Base-by-base conservation (phyloP, 805 yeast genomes). In the Zygosaccharomyces bailii region DNA sequence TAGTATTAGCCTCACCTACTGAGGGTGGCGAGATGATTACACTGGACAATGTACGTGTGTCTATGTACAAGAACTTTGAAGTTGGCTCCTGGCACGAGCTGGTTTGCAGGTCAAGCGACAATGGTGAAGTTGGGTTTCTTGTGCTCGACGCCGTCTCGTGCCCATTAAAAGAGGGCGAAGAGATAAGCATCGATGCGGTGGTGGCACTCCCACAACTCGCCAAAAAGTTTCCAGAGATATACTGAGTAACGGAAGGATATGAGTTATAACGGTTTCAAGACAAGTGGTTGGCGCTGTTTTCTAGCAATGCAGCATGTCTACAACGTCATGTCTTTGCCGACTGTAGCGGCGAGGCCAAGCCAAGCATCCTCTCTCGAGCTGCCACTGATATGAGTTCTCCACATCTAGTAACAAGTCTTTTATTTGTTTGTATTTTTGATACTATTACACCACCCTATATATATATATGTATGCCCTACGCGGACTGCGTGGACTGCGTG, bases 81-180 rank as follows among this genome's bases (percentile, higher is more conserved):
- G 32, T 48, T 1, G 65, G 53, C n/a, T 41, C 51, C n/a, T 64
- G 67, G 67, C 63, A 60, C 43, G 68, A 64, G 48, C 60, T 64
- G 41, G 60, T 64, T 4, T 63, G 66, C 33, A 53, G 67, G 39
- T 50, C 58, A 6, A 56, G 59, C 35, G 68, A 64, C 46, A 51
- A 54, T 24, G 68, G 68, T 20, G 68, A 64, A 25, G 49, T 52
- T 7, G 67, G 63, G 5, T 60, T 64, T 34, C 41, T 64, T 33
- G 59, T 63, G n/a, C 48, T 64, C 27, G 68, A 64, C 47, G 57
- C 66, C 6, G 61, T 63, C 9, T 49, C 51, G 21, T 63, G 67
- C 45, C 46, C 50, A 21, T 40, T 63, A 23, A 44, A 40, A 14
- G 62, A 55, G 10, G 52, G 54, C 37, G 68, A 64, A 48, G 49